phyloP scores from a whole-genome alignment of 1,139 yeast species.

The Debaryomyces subglobosus region DNA sequence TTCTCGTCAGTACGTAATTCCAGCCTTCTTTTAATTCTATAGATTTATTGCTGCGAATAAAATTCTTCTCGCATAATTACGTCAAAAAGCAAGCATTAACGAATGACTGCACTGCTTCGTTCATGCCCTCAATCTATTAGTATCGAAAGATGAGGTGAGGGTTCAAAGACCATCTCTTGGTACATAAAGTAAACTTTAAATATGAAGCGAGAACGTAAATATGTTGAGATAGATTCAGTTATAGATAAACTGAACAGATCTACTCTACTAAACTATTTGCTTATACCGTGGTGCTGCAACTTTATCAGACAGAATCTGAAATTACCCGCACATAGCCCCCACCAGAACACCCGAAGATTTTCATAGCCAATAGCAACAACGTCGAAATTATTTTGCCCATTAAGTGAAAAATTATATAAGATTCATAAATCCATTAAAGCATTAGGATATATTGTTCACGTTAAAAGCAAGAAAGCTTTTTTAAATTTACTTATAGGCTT shows the following conservation, averaged over 20 bases:
- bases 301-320: not conserved
- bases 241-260: too few relatives aligned
- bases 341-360: not conserved
- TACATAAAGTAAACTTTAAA: not conserved
- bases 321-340: slow-evolving; percentile 6
- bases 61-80: not conserved
- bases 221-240: not conserved
- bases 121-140: not conserved
- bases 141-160: not conserved
- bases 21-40: not conserved
- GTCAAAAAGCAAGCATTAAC: not conserved
- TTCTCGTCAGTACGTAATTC: not conserved
- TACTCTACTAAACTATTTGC: not conserved
- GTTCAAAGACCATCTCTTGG: not conserved
- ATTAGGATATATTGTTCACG: not conserved
- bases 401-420: not conserved
- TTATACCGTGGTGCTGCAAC: not conserved
- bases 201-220: not conserved
- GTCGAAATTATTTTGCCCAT: not conserved
- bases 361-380: slow-evolving; percentile 8
- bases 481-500: not conserved
- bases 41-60: not conserved
- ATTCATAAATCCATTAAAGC: not conserved
- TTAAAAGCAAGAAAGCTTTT: not conserved
- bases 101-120: not conserved